These are phyloP conservation scores for Dothidotthia symphoricarpi DNA, from an alignment of 2,329 filamentous ascomycete species.

Conservation along the genomic window DNA sequence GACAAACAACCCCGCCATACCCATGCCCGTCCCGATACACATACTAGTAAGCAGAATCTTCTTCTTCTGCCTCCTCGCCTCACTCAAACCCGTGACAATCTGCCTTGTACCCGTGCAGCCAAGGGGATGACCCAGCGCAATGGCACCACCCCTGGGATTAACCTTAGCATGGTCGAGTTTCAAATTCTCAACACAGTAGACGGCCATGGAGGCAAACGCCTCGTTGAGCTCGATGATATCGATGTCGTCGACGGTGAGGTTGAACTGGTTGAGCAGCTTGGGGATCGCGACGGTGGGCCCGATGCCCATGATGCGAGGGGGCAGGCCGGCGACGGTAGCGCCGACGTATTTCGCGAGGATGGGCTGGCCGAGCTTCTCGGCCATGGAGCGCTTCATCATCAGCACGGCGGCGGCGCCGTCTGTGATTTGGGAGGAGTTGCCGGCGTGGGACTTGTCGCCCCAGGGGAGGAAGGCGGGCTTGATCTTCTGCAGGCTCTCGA, in stretches of 20 bases:
- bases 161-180: slow-evolving; percentile 72
- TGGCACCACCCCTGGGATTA: slow-evolving; percentile 78
- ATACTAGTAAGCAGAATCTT: slow-evolving; percentile 91
- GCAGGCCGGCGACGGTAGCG: slow-evolving; percentile 83
- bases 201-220: slow-evolving; percentile 96
- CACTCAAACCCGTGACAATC: slow-evolving; percentile 86
- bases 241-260: slow-evolving; percentile 74
- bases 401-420: slow-evolving; percentile 89
- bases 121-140: slow-evolving; percentile 80
- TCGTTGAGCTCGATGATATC: slow-evolving; percentile 96
- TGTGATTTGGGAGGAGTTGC: slow-evolving; percentile 92
- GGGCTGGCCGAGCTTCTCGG: slow-evolving; percentile 80
- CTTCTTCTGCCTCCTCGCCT: slow-evolving; percentile 80
- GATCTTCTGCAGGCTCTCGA: slow-evolving; percentile 78
- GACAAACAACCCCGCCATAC: slow-evolving; percentile 65
- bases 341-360: slow-evolving; percentile 94
- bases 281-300: slow-evolving; percentile 69
- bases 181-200: slow-evolving; percentile 74
- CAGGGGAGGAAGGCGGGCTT: slow-evolving; percentile 87
- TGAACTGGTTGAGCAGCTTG: slow-evolving; percentile 81
- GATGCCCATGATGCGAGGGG: slow-evolving; percentile 96
- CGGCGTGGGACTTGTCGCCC: slow-evolving; percentile 81
- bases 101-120: slow-evolving; percentile 75
- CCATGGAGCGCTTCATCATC: slow-evolving; percentile 91
- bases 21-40: slow-evolving; percentile 70